A percentile compares a stretch with the other conserved stretches of the same genome.
Conservation (phyloP, 805 yeast species). For the Schizosaccharomyces octosporus region DNA sequence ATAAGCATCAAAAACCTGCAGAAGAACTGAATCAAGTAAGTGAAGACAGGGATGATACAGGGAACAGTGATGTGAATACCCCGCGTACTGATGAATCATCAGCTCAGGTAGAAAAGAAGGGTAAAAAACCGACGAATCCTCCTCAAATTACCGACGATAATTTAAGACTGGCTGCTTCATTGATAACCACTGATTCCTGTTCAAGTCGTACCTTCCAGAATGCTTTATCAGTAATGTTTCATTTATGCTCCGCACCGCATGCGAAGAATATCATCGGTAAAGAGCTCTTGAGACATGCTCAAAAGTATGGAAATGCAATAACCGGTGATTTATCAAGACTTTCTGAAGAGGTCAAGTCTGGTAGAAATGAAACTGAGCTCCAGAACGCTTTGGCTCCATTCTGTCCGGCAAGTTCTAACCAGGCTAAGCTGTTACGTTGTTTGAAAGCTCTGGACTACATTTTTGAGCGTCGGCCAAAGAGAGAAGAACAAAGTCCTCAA, state of each 20-base stretch:
- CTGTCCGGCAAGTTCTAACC: slow-evolving; percentile 61
- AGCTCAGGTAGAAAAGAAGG: neutral
- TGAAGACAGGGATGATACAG: neutral
- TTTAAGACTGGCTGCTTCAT: slow-evolving; percentile 35
- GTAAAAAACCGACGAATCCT: slow-evolving; percentile 16
- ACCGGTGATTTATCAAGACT: slow-evolving; percentile 30
- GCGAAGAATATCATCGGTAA: slow-evolving; percentile 41
- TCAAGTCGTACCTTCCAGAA: slow-evolving; percentile 66
- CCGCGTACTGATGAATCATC: neutral
- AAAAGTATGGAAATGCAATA: slow-evolving; percentile 28
- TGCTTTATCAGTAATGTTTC: slow-evolving; percentile 57
- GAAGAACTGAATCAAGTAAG: slow-evolving; percentile 5
- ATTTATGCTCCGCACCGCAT: slow-evolving; percentile 34
- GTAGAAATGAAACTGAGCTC: slow-evolving; percentile 21
- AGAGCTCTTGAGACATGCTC: slow-evolving; percentile 43
- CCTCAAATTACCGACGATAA: slow-evolving; percentile 43
- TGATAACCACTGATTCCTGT: slow-evolving; percentile 61
- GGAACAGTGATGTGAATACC: neutral
- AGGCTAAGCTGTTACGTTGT: slow-evolving; percentile 64
- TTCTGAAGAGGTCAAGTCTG: slow-evolving; percentile 20
- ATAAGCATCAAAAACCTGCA: slow-evolving; percentile 16
- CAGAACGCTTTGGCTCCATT: slow-evolving; percentile 37
- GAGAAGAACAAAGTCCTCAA: neutral
- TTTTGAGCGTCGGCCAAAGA: slow-evolving; percentile 21
- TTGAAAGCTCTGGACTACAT: slow-evolving; percentile 72